Conservation (phyloP, 345 rosid species). For the Brassica rapa region DNA sequence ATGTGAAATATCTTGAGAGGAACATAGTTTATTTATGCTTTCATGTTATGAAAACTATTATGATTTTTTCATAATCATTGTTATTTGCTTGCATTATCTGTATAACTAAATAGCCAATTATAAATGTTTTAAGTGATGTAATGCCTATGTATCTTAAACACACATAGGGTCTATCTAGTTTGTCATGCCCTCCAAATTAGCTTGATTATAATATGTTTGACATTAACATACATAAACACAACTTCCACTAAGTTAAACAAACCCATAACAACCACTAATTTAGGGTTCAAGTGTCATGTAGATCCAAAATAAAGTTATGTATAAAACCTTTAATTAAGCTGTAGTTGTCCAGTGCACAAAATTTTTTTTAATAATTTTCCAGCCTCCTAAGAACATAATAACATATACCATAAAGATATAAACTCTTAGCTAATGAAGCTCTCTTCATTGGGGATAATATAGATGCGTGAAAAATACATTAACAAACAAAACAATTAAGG, state of each 20-base stretch:
- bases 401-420: neutral
- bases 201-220: neutral
- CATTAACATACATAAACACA: neutral
- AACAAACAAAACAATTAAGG: neutral
- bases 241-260: neutral
- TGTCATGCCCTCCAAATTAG: neutral
- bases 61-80: neutral
- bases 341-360: neutral
- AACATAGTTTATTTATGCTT: neutral
- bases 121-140: neutral
- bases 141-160: neutral
- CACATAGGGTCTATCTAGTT: too few relatives aligned
- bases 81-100: neutral
- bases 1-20: too few relatives aligned
- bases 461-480: neutral
- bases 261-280: neutral
- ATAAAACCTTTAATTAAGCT: neutral
- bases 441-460: neutral
- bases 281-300: neutral
- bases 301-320: neutral
- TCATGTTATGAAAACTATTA: neutral
- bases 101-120: neutral
- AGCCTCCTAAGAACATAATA: too few relatives aligned
- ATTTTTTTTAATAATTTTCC: too few relatives aligned
- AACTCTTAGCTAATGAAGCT: neutral